Base-by-base conservation (phyloP, 257 asterid species). In the Capsicum chinense region DNA sequence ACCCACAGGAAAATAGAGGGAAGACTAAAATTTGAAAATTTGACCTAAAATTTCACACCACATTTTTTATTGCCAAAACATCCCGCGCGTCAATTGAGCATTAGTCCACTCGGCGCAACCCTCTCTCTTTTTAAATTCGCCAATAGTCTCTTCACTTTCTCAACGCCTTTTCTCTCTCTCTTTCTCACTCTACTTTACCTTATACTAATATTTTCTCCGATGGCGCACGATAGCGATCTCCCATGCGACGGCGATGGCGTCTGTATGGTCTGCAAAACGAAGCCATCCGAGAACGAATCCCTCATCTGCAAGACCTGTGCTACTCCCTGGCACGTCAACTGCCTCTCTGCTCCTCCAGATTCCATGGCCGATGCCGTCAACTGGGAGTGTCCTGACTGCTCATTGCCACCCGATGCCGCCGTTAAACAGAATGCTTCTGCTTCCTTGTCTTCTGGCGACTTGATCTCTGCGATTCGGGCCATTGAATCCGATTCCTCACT, bases 371-470 rank as follows among this genome's bases (percentile, higher is more conserved):
- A 85, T 12, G 88, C 93, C 0, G 90, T 90, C 15, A 69, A 85
- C 35, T 95, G 99, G 99, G 91, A 87, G 14, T 95, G 99, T 70
- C 99, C 97, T 0, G 98, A 94, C 88, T 94, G 99, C 50, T 86
- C 90, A 26, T 14, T 19, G 12, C 4, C 66, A 12, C 42, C 56
- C 16, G 88, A 66, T 87, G 88, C 70, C 59, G 80, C 12, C 19
- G 83, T 26, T 6, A 79, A 52, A 35, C 85, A 87, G 83, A 81
- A 86, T 37, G 88, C 84, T 8, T 88, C 80, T 4, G 80, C 84
- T n/a, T 39, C 50, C 17, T 62, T 88, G 2, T 74, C 69, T 7
- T 63, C 84, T 0, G 91, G 92, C 0, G 94, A 91, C 2, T 87
- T 94, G 60, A 89, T 95, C 79, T 92, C 92, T 15, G 90, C 86